Conservation (phyloP, 2,329 filamentous ascomycete genomes). For the Esteya vermicola region DNA sequence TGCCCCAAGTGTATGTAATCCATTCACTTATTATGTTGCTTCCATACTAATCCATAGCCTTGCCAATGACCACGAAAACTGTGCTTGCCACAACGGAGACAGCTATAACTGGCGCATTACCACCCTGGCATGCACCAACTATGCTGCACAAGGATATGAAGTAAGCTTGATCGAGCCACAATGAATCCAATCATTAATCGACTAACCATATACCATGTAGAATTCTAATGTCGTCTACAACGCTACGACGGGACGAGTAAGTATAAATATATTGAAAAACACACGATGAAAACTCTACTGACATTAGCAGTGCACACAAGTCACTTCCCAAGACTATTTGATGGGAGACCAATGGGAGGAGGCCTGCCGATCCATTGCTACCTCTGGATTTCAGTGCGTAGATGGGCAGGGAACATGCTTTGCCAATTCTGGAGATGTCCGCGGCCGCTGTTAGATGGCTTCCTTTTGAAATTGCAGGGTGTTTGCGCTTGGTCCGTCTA, state of each 20-base stretch:
- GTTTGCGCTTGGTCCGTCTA: too few species aligned
- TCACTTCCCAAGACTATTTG: background rate
- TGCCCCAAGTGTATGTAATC: background rate
- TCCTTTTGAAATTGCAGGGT: too few species aligned
- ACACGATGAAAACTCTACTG: background rate
- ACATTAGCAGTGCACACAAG: background rate
- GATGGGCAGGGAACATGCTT: background rate
- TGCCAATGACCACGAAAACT: background rate
- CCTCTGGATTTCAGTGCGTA: background rate
- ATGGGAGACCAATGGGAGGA: background rate
- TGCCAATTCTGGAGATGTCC: background rate
- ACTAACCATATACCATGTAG: background rate
- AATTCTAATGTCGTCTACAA: background rate
- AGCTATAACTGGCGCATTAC: constrained; percentile 1
- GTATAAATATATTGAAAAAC: background rate
- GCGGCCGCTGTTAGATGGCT: background rate
- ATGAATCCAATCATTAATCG: too few species aligned
- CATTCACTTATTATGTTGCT: background rate
- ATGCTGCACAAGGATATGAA: background rate
- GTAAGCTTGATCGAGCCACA: background rate
- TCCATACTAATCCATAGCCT: background rate
- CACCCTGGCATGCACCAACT: background rate
- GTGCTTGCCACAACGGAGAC: constrained; percentile 1
- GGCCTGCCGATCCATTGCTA: background rate
- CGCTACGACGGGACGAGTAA: background rate